Evolutionary conservation across 2,329 filamentous ascomycete species (phyloP), one percentile per base, ranked within the genome.

Genomic region (Paecilomyces sp.): DNA sequence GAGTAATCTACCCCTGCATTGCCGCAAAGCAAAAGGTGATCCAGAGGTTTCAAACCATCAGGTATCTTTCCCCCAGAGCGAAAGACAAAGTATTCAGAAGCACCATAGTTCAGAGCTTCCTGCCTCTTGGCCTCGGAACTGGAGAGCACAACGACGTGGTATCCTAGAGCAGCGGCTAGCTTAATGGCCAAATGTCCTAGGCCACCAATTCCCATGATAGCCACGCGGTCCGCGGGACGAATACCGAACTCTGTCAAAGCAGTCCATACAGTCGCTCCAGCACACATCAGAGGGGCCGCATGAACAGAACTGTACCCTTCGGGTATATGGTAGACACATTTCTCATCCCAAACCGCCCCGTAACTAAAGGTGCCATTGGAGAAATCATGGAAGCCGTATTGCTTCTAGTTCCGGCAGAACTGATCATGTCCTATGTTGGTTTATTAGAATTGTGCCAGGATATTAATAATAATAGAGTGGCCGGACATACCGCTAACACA

Each of bases 401-500:
- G 12, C 13, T 41, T 41, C 12, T 41, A 1, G 13, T 41, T 13
- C n/a, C 34, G 11, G 4, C 9, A 41, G n/a, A 41, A 41, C 12
- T 41, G 34, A 5, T n/a, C 34, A 28, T 28, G 25, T 28, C 25
- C 25, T 28, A 28, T 3, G 6, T 28, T 28, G 25, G 6, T 28
- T 28, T 28, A 28, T 28, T 28, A 28, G 25, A 28, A 28, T 28
- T 4, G 25, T 28, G 3, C 6, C 6, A 4, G 25, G 25, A 28
- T 4, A 28, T 28, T 4, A 28, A 28, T 28, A 28, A 22, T 5
- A 11, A 41, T 41, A 13, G 13, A 5, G n/a, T 2, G 12, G 13
- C 34, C 12, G n/a, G 11, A 53, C 51, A 12, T 30, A 1, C 71
- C 69, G 0, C 66, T 67, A 30, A 74, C 64, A 51, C 75, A 77